Base-by-base conservation (phyloP, 768 basidiomycete genomes). In the Boletus sp. region DNA sequence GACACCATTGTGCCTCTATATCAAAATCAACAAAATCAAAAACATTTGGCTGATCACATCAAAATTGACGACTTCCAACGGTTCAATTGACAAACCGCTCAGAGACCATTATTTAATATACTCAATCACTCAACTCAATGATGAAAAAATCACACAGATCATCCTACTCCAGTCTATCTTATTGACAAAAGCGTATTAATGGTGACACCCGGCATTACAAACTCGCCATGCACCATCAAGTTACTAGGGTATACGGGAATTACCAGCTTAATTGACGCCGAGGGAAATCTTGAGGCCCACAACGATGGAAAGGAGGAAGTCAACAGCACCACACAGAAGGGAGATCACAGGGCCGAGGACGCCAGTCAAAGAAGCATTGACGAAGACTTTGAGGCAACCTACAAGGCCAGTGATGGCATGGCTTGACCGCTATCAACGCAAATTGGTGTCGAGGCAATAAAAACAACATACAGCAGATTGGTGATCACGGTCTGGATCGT, bases 401-500 rank as follows among this genome's bases (percentile, higher is more conserved):
- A 67, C 48, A 5, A 66, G 65, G 2, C 9, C 7, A 7, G 14
- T n/a, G 24, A 61, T 7, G 0, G 45, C 53, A 15, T 53, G 8
- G 14, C 64, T 66, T 14, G 4, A 20, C 0, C 1, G 28, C 36
- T 12, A 14, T 55, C n/a, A 56, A 55, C 12, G 5, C 3, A 18
- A 18, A 42, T 14, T 9, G 4, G 10, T 3, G 7, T 1, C 24
- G 2, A 28, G 2, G 7, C 12, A 50, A 17, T 17, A 7, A 5
- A 30, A 36, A 46, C 1, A 1, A 60, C 64, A 18, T 51, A 67
- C 65, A 66, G 18, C 39, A 66, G 10, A n/a, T 42, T 44, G 28
- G n/a, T 6, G 24, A 66, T 35, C 5, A 33, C 40, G 9, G 15
- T 28, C 41, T 55, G 52, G 15, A 66, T 8, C 0, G 50, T 50